These are phyloP conservation scores for Trichophyton schoenleinii DNA, from an alignment of 2,329 filamentous ascomycete species.

Conservation along the genomic window DNA sequence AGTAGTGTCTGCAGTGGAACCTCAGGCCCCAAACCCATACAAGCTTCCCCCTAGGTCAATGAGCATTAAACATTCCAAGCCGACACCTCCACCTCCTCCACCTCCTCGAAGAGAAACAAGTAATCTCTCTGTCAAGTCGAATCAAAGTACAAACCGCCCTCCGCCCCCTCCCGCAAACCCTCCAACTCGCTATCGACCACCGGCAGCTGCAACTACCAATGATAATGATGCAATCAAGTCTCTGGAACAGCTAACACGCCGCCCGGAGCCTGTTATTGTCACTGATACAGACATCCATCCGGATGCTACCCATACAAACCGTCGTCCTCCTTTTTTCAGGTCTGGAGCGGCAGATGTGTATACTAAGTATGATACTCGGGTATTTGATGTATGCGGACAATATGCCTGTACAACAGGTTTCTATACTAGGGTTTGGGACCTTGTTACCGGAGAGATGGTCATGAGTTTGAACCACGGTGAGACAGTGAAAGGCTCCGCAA, in stretches of 20 bases:
- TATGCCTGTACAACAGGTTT: constrained; percentile 77
- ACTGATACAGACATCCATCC: constrained; percentile 49
- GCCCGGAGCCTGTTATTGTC: constrained; percentile 39
- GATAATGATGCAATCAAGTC: not conserved
- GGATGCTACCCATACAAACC: constrained; percentile 71
- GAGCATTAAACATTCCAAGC: not conserved
- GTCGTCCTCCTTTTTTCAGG: constrained; percentile 64
- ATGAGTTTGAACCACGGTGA: constrained; percentile 77
- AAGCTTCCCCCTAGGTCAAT: not conserved
- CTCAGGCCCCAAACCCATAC: not conserved
- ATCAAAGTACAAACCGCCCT: not conserved
- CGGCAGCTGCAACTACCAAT: not conserved
- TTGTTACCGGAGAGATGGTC: constrained; percentile 66
- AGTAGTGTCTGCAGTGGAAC: not conserved
- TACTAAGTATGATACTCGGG: constrained; percentile 74
- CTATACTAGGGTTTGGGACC: constrained; percentile 77
- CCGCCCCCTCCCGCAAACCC: not conserved
- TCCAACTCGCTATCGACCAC: not conserved
- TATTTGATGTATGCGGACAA: constrained; percentile 79
- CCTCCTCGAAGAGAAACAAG: constrained; percentile 17
- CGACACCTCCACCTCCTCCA: constrained; percentile 23
- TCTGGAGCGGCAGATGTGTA: constrained; percentile 62
- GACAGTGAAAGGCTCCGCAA: constrained; percentile 64
- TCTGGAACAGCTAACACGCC: not conserved
- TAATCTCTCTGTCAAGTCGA: constrained; percentile 19